phyloP scores from a whole-genome alignment of 768 basidiomycete species.

The Tephrocybe sp. region DNA sequence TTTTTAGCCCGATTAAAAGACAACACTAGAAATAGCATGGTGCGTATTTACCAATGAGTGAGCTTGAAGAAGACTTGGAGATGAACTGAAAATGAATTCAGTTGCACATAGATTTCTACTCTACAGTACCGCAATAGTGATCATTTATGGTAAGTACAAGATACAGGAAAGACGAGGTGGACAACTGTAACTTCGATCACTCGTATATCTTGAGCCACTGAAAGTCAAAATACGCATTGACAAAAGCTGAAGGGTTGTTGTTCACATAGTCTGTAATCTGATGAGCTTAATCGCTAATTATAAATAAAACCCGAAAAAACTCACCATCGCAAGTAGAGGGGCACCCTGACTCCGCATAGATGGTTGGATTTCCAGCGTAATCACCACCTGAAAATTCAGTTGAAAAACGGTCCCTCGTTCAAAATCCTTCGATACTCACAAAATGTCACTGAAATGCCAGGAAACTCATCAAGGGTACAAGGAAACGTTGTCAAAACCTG shows the following conservation, averaged over 20 bases:
- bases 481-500: not conserved
- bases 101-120: too few relatives aligned
- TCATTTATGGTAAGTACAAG: not conserved
- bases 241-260: slow-evolving; percentile 65
- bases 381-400: slow-evolving; percentile 42
- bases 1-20: too few relatives aligned
- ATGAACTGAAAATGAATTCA: too few relatives aligned
- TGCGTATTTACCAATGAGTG: too few relatives aligned
- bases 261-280: slow-evolving; percentile 51
- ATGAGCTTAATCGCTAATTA: not conserved
- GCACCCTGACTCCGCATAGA: slow-evolving; percentile 47
- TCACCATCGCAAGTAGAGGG: slow-evolving; percentile 50
- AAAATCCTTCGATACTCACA: slow-evolving; percentile 36
- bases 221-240: slow-evolving; percentile 71
- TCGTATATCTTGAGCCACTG: slow-evolving; percentile 47
- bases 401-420: not conserved
- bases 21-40: too few relatives aligned
- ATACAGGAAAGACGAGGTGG: not conserved
- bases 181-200: not conserved
- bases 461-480: not conserved
- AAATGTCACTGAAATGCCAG: slow-evolving; percentile 44
- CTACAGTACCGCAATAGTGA: too few relatives aligned
- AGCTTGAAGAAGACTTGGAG: too few relatives aligned
- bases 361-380: slow-evolving; percentile 44
- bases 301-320: slow-evolving; percentile 19